These are phyloP conservation scores for Iris macrosiphon DNA, from an alignment of 106 monocot species.

Conservation along the genomic window DNA sequence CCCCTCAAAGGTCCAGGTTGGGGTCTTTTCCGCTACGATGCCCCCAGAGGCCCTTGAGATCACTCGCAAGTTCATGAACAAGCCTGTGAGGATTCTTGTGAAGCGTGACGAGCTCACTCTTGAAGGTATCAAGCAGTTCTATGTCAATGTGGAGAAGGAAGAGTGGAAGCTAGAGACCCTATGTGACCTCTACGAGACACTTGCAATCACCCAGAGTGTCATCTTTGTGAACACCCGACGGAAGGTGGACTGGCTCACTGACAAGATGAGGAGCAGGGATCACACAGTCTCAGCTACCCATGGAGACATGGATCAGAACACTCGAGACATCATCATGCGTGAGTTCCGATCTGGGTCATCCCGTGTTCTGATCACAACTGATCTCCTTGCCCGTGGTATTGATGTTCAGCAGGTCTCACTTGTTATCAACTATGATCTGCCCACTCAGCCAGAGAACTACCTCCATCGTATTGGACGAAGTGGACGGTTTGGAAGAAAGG, in stretches of 20 bases:
- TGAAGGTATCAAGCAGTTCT: conserved; percentile 55
- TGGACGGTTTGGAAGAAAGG: conserved; percentile 37
- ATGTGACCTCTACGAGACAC: conserved; percentile 36
- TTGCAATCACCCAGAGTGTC: conserved; percentile 34
- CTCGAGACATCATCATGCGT: conserved; percentile 38
- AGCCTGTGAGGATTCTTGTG: conserved; percentile 36
- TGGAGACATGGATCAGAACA: conserved; percentile 51
- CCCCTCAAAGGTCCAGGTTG: conserved; percentile 22
- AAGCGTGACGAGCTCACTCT: conserved; percentile 53
- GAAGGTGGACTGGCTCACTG: conserved; percentile 46
- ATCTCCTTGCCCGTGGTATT: conserved; percentile 52
- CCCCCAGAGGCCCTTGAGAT: conserved; percentile 31
- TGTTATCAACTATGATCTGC: conserved; percentile 47
- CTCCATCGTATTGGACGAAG: conserved; percentile 48
- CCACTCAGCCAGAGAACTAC: conserved; percentile 36
- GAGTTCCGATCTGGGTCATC: conserved; percentile 35
- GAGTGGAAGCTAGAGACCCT: conserved; percentile 46
- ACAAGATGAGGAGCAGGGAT: conserved; percentile 39
- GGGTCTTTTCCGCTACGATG: conserved; percentile 28
- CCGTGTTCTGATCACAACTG: conserved; percentile 39
- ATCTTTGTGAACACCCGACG: conserved; percentile 45
- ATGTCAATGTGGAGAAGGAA: conserved; percentile 52
- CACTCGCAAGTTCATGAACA: conserved; percentile 33
- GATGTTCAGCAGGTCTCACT: conserved; percentile 51
- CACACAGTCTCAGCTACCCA: conserved; percentile 55